Percentiles rank a stretch among this genome's conserved stretches.
Evolutionary conservation across 129 eudicot species (phyloP).

Genomic region (Sambucus nigra): DNA sequence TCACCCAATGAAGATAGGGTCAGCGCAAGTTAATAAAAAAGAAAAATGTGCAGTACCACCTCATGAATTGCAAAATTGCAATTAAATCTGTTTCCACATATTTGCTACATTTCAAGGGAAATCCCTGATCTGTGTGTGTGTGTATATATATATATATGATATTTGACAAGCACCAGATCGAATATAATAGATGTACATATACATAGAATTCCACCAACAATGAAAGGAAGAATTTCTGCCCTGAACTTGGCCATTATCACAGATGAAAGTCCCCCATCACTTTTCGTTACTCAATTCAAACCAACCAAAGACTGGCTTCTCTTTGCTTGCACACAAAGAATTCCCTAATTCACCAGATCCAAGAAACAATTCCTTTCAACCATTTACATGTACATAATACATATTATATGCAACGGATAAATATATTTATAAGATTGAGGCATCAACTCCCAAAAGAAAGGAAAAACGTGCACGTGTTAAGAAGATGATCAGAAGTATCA

Average conservation of each 20-base stretch:
- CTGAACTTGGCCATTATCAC: too few species aligned
- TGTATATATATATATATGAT: background rate
- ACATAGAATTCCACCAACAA: background rate
- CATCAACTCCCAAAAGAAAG: too few species aligned
- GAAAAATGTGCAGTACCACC: background rate
- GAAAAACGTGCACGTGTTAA: background rate
- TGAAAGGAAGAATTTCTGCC: too few species aligned
- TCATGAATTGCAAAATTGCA: background rate
- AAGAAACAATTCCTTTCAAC: background rate
- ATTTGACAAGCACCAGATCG: background rate
- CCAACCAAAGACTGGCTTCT: too few species aligned
- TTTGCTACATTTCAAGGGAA: background rate
- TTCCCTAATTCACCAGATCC: too few species aligned
- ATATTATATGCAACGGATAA: background rate
- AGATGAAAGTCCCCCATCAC: too few species aligned
- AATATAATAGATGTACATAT: too few species aligned
- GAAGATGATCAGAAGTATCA: slow-evolving; percentile 6
- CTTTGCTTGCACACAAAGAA: too few species aligned
- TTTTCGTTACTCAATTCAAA: too few species aligned
- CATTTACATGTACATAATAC: background rate
- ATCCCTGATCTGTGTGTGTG: background rate
- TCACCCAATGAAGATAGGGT: too few species aligned
- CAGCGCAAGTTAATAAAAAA: too few species aligned
- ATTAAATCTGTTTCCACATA: background rate
- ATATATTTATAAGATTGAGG: background rate